Evolutionary conservation across 352 stramenopile species (phyloP).

Genomic region (Sclerospora graminicola): DNA sequence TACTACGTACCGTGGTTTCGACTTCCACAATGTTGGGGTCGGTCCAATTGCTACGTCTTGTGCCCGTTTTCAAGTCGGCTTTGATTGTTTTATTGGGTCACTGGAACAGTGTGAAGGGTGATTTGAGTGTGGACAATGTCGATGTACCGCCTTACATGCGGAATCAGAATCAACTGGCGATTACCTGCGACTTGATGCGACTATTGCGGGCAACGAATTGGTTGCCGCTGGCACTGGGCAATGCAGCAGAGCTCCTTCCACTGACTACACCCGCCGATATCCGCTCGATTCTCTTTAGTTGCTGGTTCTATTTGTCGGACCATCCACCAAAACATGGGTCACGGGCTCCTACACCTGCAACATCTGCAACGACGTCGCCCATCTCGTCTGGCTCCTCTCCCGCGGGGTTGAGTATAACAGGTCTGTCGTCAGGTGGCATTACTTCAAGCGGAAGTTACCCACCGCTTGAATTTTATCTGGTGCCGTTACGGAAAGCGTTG

Average conservation of each 20-base stretch:
- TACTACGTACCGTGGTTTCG: slow-evolving; percentile 39
- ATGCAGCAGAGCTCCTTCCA: slow-evolving; percentile 50
- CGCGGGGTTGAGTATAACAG: slow-evolving; percentile 18
- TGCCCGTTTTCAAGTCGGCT: slow-evolving; percentile 67
- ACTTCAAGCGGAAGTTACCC: slow-evolving; percentile 19
- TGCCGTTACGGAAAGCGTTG: slow-evolving; percentile 63
- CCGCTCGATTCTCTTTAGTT: slow-evolving; percentile 68
- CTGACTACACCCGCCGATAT: slow-evolving; percentile 60
- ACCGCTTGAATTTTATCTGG: slow-evolving; percentile 67
- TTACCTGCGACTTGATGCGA: slow-evolving; percentile 56
- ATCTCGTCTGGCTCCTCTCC: slow-evolving; percentile 39
- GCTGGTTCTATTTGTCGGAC: slow-evolving; percentile 77
- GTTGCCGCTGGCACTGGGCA: slow-evolving; percentile 43
- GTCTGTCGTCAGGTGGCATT: slow-evolving; percentile 8
- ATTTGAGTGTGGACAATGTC: slow-evolving; percentile 49
- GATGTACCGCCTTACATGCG: slow-evolving; percentile 77
- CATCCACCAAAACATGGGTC: slow-evolving; percentile 37
- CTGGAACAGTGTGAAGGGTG: slow-evolving; percentile 78
- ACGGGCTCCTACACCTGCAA: slow-evolving; percentile 25
- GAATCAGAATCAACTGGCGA: slow-evolving; percentile 52
- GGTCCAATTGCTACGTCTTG: slow-evolving; percentile 36
- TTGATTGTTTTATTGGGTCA: slow-evolving; percentile 66
- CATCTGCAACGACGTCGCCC: slow-evolving; percentile 32
- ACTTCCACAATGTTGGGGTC: slow-evolving; percentile 27
- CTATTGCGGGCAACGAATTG: slow-evolving; percentile 48